Evolutionary conservation across 345 rosid genomes (phyloP).

Genomic region (Heritiera fomes): DNA sequence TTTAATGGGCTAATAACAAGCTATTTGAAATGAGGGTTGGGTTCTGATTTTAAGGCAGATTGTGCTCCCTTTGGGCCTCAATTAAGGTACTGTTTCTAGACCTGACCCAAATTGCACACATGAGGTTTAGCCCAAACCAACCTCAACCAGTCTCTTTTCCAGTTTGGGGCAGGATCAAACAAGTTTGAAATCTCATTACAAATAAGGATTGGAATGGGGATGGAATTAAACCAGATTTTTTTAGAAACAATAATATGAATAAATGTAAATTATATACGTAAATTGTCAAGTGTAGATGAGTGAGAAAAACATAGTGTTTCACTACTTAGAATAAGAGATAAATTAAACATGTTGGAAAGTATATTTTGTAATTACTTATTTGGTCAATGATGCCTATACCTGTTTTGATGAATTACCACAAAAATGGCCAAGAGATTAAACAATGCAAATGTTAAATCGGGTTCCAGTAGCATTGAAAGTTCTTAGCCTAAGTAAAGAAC

Average conservation of each 20-base stretch:
- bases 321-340: not conserved
- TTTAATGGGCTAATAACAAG: not conserved
- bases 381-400: too few species aligned
- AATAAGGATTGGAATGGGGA: too few species aligned
- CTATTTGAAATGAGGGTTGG: not conserved
- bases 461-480: not conserved
- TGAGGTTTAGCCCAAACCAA: not conserved
- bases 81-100: not conserved
- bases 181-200: too few species aligned
- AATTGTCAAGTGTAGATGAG: too few species aligned
- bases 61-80: not conserved
- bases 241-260: too few species aligned
- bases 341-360: too few species aligned
- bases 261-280: too few species aligned
- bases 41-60: too few species aligned
- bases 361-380: too few species aligned
- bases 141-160: not conserved
- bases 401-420: not conserved
- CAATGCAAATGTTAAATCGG: not conserved
- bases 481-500: not conserved
- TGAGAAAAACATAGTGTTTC: too few species aligned
- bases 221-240: too few species aligned
- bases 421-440: too few species aligned
- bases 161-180: not conserved
- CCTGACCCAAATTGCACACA: not conserved